These are phyloP conservation scores for Paramecium sexaurelia DNA, from an alignment of 73 alveolate species.

Conservation along the genomic window DNA sequence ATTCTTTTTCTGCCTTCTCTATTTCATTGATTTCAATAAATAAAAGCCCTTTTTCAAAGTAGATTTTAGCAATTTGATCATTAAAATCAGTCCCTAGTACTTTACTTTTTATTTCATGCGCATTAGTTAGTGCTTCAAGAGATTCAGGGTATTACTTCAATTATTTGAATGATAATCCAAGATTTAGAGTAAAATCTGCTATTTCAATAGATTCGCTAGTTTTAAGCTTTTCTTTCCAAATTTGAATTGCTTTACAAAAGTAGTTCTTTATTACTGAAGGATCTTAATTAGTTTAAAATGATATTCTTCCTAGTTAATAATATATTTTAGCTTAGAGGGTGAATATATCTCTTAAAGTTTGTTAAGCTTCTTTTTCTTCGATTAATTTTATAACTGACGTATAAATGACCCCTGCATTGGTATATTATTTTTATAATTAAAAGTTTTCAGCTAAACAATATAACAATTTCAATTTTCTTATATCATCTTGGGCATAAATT, in stretches of 20 bases:
- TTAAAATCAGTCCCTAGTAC: background rate
- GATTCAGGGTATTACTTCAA: background rate
- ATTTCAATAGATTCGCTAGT: background rate
- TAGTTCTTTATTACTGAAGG: background rate
- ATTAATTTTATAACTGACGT: background rate
- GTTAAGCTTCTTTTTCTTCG: background rate
- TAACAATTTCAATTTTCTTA: background rate
- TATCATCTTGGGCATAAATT: background rate
- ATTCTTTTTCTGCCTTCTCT: background rate
- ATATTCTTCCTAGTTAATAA: background rate
- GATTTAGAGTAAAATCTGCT: background rate
- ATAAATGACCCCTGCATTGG: background rate
- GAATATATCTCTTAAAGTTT: background rate
- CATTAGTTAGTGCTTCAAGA: background rate
- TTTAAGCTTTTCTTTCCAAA: background rate
- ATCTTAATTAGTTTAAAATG: background rate
- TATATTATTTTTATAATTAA: background rate
- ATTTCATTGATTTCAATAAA: background rate
- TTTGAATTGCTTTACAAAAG: background rate
- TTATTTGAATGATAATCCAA: background rate
- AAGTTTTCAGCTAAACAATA: background rate
- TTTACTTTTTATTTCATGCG: background rate
- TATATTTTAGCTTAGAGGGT: background rate
- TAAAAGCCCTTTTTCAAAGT: background rate
- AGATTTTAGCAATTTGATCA: background rate